Evolutionary conservation across 768 basidiomycete species (phyloP).

Genomic region (Suillus plorans): DNA sequence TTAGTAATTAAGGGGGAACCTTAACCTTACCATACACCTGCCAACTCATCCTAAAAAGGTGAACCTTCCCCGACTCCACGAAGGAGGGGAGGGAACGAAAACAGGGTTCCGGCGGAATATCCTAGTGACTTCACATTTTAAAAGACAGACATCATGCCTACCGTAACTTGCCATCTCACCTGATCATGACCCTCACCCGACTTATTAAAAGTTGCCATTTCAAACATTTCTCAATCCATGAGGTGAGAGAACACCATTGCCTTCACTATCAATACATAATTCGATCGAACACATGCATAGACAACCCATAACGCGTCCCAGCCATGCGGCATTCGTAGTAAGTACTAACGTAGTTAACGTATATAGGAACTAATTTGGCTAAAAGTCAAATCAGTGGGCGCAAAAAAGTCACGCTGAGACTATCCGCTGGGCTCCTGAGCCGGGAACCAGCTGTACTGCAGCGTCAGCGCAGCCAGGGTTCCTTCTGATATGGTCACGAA

Average conservation of each 20-base stretch:
- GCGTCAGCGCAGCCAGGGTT: neutral
- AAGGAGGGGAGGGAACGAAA: too few relatives aligned
- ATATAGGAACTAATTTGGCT: neutral
- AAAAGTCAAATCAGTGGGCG: neutral
- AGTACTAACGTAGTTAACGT: constrained; percentile 8
- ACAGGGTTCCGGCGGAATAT: neutral
- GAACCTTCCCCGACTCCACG: too few relatives aligned
- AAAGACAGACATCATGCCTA: neutral
- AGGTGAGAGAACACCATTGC: neutral
- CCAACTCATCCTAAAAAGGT: neutral
- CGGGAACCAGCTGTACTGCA: neutral
- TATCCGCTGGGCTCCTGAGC: neutral
- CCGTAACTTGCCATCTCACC: neutral
- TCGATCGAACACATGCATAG: neutral
- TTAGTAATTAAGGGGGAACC: neutral
- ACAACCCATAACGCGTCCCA: neutral
- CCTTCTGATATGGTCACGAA: neutral
- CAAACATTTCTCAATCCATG: neutral
- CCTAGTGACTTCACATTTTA: neutral
- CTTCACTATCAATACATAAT: neutral
- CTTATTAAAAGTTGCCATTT: neutral
- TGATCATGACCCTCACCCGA: neutral
- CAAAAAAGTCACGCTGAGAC: neutral
- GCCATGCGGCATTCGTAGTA: neutral
- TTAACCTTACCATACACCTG: neutral